Base-by-base conservation (phyloP, 345 rosid genomes). In the Conringia planisiliqua region DNA sequence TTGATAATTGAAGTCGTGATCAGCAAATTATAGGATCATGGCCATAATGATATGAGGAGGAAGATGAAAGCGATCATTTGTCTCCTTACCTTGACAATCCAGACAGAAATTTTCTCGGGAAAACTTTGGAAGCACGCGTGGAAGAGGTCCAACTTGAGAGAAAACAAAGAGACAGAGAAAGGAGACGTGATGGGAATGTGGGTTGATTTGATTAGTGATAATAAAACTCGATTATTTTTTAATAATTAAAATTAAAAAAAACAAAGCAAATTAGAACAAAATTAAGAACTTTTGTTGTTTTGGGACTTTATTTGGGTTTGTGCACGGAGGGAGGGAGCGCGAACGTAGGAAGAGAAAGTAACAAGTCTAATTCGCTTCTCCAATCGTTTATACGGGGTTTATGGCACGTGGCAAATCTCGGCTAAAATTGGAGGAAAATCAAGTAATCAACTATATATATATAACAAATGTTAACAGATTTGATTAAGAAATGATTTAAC, bases 181-280 rank as follows among this genome's bases (percentile, higher is more conserved):
- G 16, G 39, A 68, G 79, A 77, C 80, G 80, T 70, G 80, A 70
- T 27, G 46, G 54, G 80, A 63, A 77, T 63, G 80, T 77, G 71
- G 44, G 36, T 48, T 70, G 59, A 62, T 76, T 76, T 24, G 48
- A 51, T 75, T 76, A 77, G n/a, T 39, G 42, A 44, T 70, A 11
- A 62, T 60, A 58, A 40, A 75, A 74, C 29, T 32, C 35, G 51
- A n/a, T 56, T 70, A 26, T 30, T 60, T 54, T 60, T 54, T 56
- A 36, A 63, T 70, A 16, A 44, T 39, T 67, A 13, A 32, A 26
- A 13, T 36, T 33, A 30, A 42, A 16, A n/a, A 30, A 60, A 46
- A 39, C 12, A 24, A 24, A 67, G 32, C 63, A 61, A 51, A 68
- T 60, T 60, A 69, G 10, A 48, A 59, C 48, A 24, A 13, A 18